phyloP scores from a whole-genome alignment of 1,284 basidiomycete species.

The Cystobasidium slooffiae region DNA sequence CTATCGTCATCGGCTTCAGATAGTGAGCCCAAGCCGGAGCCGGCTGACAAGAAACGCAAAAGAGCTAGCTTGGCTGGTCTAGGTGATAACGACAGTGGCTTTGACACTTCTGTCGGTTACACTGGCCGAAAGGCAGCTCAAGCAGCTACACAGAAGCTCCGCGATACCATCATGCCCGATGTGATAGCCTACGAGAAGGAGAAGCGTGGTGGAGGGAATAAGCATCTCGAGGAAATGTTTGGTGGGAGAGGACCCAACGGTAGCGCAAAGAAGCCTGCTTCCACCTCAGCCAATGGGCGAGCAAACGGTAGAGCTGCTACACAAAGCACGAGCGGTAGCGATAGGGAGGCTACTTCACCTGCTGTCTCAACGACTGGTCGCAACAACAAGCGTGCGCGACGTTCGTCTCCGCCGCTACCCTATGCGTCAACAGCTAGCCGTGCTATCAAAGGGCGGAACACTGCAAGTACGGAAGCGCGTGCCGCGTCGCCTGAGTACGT shows the following conservation, averaged over 20 bases:
- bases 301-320: neutral
- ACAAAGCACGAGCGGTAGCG: constrained; percentile 16
- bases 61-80: constrained; percentile 20
- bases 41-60: constrained; percentile 24
- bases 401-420: neutral
- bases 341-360: neutral
- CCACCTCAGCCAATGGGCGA: constrained; percentile 8
- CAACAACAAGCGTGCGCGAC: neutral
- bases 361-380: neutral
- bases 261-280: constrained; percentile 39
- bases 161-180: constrained; percentile 75
- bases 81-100: neutral
- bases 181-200: constrained; percentile 70
- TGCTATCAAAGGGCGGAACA: constrained; percentile 23
- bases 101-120: constrained; percentile 3
- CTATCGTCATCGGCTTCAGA: constrained; percentile 6
- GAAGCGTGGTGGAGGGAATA: constrained; percentile 57
- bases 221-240: constrained; percentile 43
- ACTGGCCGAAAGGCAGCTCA: constrained; percentile 65
- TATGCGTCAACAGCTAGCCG: neutral
- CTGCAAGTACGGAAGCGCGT: neutral
- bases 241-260: constrained; percentile 34
- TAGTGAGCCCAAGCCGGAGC: neutral
- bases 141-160: constrained; percentile 67
- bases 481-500: neutral